Base-by-base conservation (phyloP, 2,329 filamentous ascomycete genomes). In the Aspergillus vadensis region DNA sequence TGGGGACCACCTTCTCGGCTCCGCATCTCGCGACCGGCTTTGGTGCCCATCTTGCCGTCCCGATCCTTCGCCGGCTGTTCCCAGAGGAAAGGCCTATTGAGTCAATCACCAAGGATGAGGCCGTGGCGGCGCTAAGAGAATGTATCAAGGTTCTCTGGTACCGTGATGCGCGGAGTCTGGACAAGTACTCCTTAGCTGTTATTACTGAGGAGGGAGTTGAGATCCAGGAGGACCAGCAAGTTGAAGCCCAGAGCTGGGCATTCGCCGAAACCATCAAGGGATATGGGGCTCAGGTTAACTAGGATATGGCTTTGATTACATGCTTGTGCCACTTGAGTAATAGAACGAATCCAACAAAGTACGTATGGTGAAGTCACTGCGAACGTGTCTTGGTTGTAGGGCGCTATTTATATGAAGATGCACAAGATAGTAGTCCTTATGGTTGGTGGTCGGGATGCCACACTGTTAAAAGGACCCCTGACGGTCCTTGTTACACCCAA, bases 91-190 rank as follows among this genome's bases (percentile, higher is more conserved):
- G 86, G 70, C 82, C 91, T 44, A 88, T 90, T 36, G 82, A 86
- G 70, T 82, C 86, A 62, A 82, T 98, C 65, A 88, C 83, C 43
- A 85, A 87, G 75, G 93, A 97, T 71, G 79, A 91, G 74, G 95
- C 95, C 52, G 83, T 97, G 63, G 82, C 89, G 60, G 85, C 92
- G 43, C 80, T 99, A 74, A 90, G 90, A 82, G 91, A 97, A 81
- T 97, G 92, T 79, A 93, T 99, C 91, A 98, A 98, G 86, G 94
- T 98, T 56, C 84, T 99, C 63, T 99, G 91, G 83, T 99, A 99
- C 83, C 87, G 95, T 71, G 95, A 99, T 80, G 95, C 95, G 48
- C 88, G 95, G 77, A 96, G 91, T 81, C 81, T 95, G 80, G 92
- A 97, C 79, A 85, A 86, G 69, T 99, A 97, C 82, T 95, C 91